Percentiles rank a stretch among this genome's conserved stretches.
phyloP scores from a whole-genome alignment of 208 protist species.

The Trypanosoma platydactyli region DNA sequence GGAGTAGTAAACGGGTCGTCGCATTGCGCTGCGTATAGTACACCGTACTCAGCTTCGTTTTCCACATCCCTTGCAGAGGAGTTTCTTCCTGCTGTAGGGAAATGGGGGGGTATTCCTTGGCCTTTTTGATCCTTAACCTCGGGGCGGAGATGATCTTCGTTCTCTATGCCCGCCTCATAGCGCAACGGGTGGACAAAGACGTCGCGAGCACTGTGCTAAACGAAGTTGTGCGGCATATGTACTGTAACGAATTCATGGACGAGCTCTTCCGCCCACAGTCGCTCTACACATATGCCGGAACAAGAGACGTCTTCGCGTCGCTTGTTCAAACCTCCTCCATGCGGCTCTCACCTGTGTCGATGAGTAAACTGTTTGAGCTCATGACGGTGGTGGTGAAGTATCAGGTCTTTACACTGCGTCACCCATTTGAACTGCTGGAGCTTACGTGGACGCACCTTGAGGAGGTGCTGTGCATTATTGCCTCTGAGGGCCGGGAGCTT shows the following conservation, averaged over 20 bases:
- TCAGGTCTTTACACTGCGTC: conserved; percentile 67
- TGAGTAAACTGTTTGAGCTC: conserved; percentile 93
- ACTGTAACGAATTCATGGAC: conserved; percentile 66
- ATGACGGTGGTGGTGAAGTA: conserved; percentile 94
- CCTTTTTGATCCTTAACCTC: conserved; percentile 91
- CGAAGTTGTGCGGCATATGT: conserved; percentile 81
- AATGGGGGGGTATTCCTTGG: conserved; percentile 77
- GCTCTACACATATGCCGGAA: conserved; percentile 60
- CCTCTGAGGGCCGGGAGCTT: conserved; percentile 13
- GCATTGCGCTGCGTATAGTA: neutral
- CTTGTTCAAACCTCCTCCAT: conserved; percentile 87
- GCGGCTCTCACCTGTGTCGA: conserved; percentile 75
- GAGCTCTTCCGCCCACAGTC: conserved; percentile 87
- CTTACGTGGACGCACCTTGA: conserved; percentile 90
- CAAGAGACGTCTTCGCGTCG: conserved; percentile 75
- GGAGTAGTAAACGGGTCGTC: neutral
- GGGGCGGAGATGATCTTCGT: conserved; percentile 95
- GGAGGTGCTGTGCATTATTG: conserved; percentile 41
- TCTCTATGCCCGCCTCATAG: conserved; percentile 81
- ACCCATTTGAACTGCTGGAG: conserved; percentile 85
- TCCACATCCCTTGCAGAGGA: neutral
- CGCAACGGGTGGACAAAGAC: conserved; percentile 68
- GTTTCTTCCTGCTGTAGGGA: no score
- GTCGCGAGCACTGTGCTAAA: conserved; percentile 54
- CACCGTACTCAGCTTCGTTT: conserved; percentile 8